These are phyloP conservation scores for Barnettozyma californica DNA, from an alignment of 805 yeast species.

Conservation along the genomic window DNA sequence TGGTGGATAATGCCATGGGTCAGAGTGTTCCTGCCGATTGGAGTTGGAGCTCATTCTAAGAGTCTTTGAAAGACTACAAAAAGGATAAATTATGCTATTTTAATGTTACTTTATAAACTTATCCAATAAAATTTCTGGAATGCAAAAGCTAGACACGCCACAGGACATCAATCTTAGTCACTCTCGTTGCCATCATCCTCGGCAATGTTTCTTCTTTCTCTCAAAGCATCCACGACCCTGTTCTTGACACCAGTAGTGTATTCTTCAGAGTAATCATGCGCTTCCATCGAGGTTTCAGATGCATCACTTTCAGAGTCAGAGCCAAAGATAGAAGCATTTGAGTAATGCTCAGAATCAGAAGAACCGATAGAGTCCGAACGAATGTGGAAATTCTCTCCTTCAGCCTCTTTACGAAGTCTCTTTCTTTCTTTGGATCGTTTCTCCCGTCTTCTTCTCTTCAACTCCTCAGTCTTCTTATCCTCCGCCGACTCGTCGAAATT, in stretches of 20 bases:
- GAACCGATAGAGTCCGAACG: constrained; percentile 9
- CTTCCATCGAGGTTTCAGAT: constrained; percentile 26
- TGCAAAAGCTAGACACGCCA: neutral
- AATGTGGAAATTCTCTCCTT: neutral
- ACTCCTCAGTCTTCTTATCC: constrained; percentile 31
- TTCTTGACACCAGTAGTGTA: constrained; percentile 21
- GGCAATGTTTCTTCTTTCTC: constrained; percentile 23
- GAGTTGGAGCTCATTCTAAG: constrained; percentile 71
- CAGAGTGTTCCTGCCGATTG: constrained; percentile 58
- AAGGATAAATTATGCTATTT: neutral
- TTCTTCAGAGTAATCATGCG: constrained; percentile 7
- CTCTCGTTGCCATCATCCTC: neutral
- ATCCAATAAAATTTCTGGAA: neutral
- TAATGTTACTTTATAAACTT: neutral
- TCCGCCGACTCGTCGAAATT: constrained; percentile 29
- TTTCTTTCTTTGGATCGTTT: constrained; percentile 21
- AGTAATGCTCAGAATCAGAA: constrained; percentile 40
- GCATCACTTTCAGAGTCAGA: constrained; percentile 27
- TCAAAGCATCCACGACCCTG: constrained; percentile 24
- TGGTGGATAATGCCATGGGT: constrained; percentile 28
- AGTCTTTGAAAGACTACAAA: constrained; percentile 2
- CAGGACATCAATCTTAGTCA: neutral
- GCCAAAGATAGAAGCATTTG: constrained; percentile 37
- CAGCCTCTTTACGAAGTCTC: constrained; percentile 5
- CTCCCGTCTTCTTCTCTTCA: constrained; percentile 32